Conservation (phyloP, 768 basidiomycete genomes). For the Mycena albidolilacea region DNA sequence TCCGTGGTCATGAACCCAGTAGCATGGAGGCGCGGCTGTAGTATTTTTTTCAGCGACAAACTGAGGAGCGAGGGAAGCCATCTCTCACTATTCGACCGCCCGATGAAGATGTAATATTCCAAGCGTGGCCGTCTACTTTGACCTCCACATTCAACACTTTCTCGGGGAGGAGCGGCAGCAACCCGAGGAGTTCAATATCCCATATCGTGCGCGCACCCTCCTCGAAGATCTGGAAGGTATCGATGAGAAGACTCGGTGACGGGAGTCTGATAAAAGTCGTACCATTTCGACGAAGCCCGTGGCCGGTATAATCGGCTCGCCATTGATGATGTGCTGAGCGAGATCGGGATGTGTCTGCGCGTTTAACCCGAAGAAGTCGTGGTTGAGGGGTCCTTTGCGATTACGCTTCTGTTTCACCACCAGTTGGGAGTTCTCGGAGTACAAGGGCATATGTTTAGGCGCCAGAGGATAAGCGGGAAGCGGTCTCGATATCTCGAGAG, state of each 20-base stretch:
- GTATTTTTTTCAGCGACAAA: neutral
- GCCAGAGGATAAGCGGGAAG: constrained; percentile 51
- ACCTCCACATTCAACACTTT: constrained; percentile 41
- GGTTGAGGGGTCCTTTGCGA: constrained; percentile 55
- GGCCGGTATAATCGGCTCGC: constrained; percentile 59
- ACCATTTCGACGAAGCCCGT: constrained; percentile 56
- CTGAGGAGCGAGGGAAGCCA: too few relatives aligned
- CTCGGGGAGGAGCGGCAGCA: constrained; percentile 45
- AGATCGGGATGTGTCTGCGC: constrained; percentile 51
- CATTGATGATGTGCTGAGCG: constrained; percentile 57
- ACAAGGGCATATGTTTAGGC: constrained; percentile 44
- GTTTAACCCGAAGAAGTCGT: constrained; percentile 53
- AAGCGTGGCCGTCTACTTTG: constrained; percentile 35
- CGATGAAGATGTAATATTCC: constrained; percentile 24
- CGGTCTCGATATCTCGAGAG: constrained; percentile 30
- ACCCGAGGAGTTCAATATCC: constrained; percentile 46
- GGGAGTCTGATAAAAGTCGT: constrained; percentile 11
- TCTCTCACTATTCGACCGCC: constrained; percentile 29
- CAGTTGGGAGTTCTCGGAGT: constrained; percentile 22
- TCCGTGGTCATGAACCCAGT: constrained; percentile 37
- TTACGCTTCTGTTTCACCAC: constrained; percentile 42
- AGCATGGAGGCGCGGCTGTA: constrained; percentile 36
- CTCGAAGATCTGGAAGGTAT: constrained; percentile 35
- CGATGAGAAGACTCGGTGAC: constrained; percentile 37
- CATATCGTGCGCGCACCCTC: constrained; percentile 37